Evolutionary conservation across 345 rosid species (phyloP).

Genomic region (Eucalyptus dawsonii): DNA sequence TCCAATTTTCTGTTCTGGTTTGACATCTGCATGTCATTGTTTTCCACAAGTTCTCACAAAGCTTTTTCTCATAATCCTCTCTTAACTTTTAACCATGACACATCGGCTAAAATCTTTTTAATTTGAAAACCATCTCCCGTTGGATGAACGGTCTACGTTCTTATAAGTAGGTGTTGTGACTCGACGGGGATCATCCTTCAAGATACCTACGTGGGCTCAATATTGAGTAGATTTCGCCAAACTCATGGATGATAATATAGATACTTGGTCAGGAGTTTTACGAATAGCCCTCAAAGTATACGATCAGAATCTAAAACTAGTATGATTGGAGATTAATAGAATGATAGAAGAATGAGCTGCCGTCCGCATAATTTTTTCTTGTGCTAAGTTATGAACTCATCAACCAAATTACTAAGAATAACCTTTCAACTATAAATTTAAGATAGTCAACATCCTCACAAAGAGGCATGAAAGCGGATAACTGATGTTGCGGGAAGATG

Average conservation of each 20-base stretch:
- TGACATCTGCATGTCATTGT: not conserved
- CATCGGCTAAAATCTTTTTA: not conserved
- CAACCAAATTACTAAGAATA: not conserved
- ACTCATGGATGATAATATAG: not conserved
- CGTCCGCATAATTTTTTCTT: not conserved
- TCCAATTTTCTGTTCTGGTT: not conserved
- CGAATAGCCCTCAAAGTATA: not conserved
- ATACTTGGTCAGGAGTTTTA: not conserved
- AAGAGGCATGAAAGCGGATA: not conserved
- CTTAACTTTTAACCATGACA: not conserved
- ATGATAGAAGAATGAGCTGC: not conserved
- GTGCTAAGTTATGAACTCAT: not conserved
- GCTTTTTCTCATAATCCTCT: not conserved
- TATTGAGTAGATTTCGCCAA: not conserved
- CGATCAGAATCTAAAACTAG: not conserved
- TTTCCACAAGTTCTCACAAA: not conserved
- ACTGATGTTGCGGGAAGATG: constrained; percentile 2
- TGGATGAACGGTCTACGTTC: not conserved
- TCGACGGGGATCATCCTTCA: not conserved
- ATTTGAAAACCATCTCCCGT: not conserved
- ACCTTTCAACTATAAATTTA: not conserved
- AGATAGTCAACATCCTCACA: not conserved
- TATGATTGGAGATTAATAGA: not conserved
- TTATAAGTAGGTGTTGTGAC: not conserved
- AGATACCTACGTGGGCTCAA: not conserved